Conservation (phyloP, 2,329 filamentous ascomycete species). For the Myriosclerotinia curreyana region DNA sequence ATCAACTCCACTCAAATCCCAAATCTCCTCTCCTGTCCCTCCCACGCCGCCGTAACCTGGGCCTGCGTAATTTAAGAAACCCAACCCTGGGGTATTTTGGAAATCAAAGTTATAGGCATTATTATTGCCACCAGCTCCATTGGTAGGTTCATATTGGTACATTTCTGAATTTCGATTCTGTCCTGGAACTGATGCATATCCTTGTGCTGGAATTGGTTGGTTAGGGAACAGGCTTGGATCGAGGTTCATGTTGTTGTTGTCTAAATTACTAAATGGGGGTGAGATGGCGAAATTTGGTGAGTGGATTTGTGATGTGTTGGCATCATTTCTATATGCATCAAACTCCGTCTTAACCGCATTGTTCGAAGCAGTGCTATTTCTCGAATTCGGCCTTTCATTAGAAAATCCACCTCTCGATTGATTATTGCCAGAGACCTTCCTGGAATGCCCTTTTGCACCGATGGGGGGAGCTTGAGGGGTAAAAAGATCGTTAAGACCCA, state of each 20-base stretch:
- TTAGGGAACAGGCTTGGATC: conserved; percentile 23
- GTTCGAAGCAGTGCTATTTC: conserved; percentile 7
- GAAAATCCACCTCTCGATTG: neutral
- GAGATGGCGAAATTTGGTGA: conserved; percentile 27
- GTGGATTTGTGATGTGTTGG: conserved; percentile 3
- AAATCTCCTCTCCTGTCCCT: conserved; percentile 23
- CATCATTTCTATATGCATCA: conserved; percentile 3
- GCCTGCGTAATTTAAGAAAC: conserved; percentile 31
- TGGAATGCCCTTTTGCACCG: conserved; percentile 6
- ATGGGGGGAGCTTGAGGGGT: neutral
- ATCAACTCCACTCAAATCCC: conserved; percentile 21
- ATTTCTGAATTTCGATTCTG: conserved; percentile 25
- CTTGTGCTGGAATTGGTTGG: conserved; percentile 13
- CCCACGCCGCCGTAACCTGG: conserved; percentile 25
- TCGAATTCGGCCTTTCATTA: neutral
- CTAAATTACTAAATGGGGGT: conserved; percentile 24
- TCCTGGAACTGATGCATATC: neutral
- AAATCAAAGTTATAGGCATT: conserved; percentile 22
- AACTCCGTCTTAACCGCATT: conserved; percentile 28
- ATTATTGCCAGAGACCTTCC: neutral
- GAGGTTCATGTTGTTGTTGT: conserved; percentile 9
- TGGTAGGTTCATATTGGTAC: conserved; percentile 24
- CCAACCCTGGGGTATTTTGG: conserved; percentile 33
- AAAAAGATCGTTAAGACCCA: conserved; percentile 39
- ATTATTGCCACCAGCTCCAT: neutral